phyloP scores from a whole-genome alignment of 192 early-diverging fungal species.

The Backusella tarrabulga region DNA sequence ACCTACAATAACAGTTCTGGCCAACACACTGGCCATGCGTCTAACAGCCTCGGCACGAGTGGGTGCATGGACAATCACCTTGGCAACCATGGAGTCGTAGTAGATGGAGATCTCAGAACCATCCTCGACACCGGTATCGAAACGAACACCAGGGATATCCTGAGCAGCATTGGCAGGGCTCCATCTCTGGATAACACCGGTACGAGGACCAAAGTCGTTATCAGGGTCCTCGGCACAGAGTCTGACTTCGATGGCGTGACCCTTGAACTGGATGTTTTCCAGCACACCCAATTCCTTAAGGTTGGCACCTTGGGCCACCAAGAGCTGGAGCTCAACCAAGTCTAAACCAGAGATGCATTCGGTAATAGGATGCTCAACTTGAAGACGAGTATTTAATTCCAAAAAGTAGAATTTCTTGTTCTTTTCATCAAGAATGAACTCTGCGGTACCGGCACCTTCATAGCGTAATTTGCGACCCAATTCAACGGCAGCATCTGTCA shows the following conservation, averaged over 20 bases:
- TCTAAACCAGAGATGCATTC: slow-evolving; percentile 56
- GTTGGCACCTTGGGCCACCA: slow-evolving; percentile 57
- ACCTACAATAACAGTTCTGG: slow-evolving; percentile 52
- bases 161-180: slow-evolving; percentile 34
- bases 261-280: slow-evolving; percentile 54
- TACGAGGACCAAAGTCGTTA: slow-evolving; percentile 53
- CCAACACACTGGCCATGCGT: slow-evolving; percentile 38
- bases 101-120: slow-evolving; percentile 53
- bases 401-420: slow-evolving; percentile 56
- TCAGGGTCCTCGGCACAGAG: slow-evolving; percentile 61
- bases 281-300: slow-evolving; percentile 57
- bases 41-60: slow-evolving; percentile 54
- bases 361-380: slow-evolving; percentile 64
- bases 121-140: slow-evolving; percentile 52
- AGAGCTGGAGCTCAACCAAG: slow-evolving; percentile 54
- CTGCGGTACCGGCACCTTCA: slow-evolving; percentile 57
- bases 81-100: slow-evolving; percentile 65
- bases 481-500: slow-evolving; percentile 46
- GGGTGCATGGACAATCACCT: slow-evolving; percentile 56
- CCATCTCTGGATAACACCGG: slow-evolving; percentile 51
- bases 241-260: slow-evolving; percentile 54
- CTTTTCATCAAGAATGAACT: slow-evolving; percentile 53
- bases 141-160: slow-evolving; percentile 37
- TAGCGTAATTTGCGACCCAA: slow-evolving; percentile 50
- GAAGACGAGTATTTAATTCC: slow-evolving; percentile 63